phyloP scores from a whole-genome alignment of 352 stramenopile species.

The Pythium plurisporium region DNA sequence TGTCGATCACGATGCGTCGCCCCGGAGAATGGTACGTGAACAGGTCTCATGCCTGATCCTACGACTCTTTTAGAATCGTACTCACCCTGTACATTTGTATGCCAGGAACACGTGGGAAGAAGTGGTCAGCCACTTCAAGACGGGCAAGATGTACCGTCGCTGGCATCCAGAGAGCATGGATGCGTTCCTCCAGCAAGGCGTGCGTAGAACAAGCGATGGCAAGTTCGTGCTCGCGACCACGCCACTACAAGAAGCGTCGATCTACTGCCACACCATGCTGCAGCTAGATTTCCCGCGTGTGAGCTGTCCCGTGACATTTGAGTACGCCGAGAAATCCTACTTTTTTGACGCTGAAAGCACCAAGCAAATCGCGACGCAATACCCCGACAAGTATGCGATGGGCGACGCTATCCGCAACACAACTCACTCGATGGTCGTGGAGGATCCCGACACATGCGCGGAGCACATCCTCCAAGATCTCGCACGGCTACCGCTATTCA shows the following conservation, averaged over 20 bases:
- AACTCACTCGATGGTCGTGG: constrained; percentile 22
- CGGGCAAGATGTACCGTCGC: constrained; percentile 7
- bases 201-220: constrained; percentile 5
- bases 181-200: constrained; percentile 14
- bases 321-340: constrained; percentile 8
- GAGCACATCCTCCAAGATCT: constrained; percentile 32
- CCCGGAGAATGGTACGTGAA: constrained; percentile 13
- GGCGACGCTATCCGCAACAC: constrained; percentile 10
- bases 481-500: constrained; percentile 6
- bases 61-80: no score
- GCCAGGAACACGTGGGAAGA: constrained; percentile 21
- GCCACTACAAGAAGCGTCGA: constrained; percentile 11
- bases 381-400: constrained; percentile 6
- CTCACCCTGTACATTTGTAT: not conserved
- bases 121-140: constrained; percentile 19
- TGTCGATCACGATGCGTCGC: constrained; percentile 6
- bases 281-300: constrained; percentile 5
- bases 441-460: constrained; percentile 24
- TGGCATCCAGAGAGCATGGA: constrained; percentile 16
- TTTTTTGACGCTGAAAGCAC: constrained; percentile 17
- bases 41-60: no score
- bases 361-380: not conserved
- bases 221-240: constrained; percentile 14
- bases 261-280: constrained; percentile 17
- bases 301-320: constrained; percentile 8